A percentile compares a stretch with the other conserved stretches of the same genome.
phyloP scores from a whole-genome alignment of 768 basidiomycete species.

The Mrakia hoshinonis region DNA sequence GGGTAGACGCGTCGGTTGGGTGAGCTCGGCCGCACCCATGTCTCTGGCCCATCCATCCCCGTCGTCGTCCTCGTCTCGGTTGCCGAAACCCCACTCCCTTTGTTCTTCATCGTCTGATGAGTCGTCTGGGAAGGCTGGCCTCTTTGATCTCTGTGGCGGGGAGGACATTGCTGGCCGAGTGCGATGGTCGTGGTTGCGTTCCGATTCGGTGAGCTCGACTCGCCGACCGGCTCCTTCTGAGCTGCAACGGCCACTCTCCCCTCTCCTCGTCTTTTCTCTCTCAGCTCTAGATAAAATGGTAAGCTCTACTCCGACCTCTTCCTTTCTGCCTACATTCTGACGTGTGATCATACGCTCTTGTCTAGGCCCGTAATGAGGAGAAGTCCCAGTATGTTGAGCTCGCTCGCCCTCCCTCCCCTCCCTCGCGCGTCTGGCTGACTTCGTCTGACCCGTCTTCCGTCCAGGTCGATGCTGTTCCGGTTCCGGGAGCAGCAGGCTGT shows the following conservation, averaged over 20 bases:
- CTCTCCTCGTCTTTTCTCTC: too few relatives aligned
- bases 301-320: too few relatives aligned
- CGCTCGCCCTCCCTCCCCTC: not conserved
- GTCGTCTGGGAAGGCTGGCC: not conserved
- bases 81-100: not conserved
- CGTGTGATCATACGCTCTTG: not conserved
- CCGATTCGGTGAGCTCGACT: too few relatives aligned
- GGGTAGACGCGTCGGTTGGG: too few relatives aligned
- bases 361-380: slow-evolving; percentile 91
- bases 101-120: not conserved
- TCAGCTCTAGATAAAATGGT: too few relatives aligned
- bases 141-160: not conserved
- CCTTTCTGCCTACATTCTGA: not conserved
- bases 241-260: too few relatives aligned
- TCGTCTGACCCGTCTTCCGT: not conserved
- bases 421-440: not conserved
- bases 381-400: slow-evolving; percentile 59
- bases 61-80: not conserved
- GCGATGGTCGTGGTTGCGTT: too few relatives aligned
- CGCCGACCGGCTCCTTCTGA: too few relatives aligned
- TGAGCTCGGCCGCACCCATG: not conserved
- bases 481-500: slow-evolving; percentile 95
- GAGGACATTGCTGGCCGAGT: not conserved
- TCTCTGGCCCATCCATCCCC: not conserved
- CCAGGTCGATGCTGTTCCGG: slow-evolving; percentile 71